Evolutionary conservation across 495 filamentous ascomycete species (phyloP).

Genomic region (Neurospora sp.): DNA sequence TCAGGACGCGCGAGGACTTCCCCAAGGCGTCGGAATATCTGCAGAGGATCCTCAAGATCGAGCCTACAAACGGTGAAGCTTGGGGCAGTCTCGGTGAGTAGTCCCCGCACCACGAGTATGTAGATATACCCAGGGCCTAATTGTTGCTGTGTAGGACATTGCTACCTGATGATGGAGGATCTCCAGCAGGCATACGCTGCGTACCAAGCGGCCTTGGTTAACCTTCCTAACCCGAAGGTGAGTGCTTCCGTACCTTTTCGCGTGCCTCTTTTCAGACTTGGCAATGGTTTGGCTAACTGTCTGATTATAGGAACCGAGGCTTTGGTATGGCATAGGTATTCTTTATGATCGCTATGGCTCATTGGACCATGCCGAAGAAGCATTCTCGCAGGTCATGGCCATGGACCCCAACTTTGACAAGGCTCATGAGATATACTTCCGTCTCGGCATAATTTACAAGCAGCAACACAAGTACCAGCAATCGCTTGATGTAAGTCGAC

Average conservation of each 20-base stretch:
- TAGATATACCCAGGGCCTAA: neutral
- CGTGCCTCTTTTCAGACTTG: neutral
- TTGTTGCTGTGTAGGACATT: constrained; percentile 55
- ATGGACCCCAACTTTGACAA: constrained; percentile 99
- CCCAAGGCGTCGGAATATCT: constrained; percentile 90
- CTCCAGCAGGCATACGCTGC: constrained; percentile 95
- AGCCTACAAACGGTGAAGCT: constrained; percentile 81
- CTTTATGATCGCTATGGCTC: constrained; percentile 96
- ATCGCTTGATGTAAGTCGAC: constrained; percentile 68
- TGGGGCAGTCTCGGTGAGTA: constrained; percentile 85
- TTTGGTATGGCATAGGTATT: constrained; percentile 99
- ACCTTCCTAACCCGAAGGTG: constrained; percentile 91
- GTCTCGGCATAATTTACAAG: constrained; percentile 98
- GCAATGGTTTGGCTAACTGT: neutral
- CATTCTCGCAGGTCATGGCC: constrained; percentile 97
- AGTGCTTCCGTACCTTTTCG: constrained; percentile 6
- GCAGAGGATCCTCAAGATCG: constrained; percentile 82
- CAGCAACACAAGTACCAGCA: constrained; percentile 90
- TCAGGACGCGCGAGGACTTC: constrained; percentile 87
- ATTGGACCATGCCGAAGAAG: constrained; percentile 94
- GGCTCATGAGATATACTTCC: constrained; percentile 98
- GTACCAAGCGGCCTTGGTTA: constrained; percentile 90
- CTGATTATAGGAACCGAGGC: constrained; percentile 78
- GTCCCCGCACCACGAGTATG: neutral
- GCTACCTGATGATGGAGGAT: constrained; percentile 99